Percentiles rank a stretch among this genome's conserved stretches.
phyloP scores from a whole-genome alignment of 495 filamentous ascomycete genomes.

The Diplogelasinospora grovesii region DNA sequence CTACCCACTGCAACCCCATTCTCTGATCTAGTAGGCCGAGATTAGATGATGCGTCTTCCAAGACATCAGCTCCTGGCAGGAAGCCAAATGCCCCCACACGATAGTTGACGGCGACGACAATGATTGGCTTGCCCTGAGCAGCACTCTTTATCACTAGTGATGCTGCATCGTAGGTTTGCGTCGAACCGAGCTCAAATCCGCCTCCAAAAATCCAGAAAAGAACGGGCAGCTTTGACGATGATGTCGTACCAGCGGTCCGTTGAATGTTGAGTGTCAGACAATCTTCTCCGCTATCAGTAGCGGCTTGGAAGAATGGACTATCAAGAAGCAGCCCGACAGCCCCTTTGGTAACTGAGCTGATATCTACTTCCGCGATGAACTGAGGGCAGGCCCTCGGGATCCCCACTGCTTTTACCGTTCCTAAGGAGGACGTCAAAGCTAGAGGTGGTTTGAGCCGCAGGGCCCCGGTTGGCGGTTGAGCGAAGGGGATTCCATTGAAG shows the following conservation, averaged over 20 bases:
- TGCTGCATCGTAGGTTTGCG: conserved; percentile 51
- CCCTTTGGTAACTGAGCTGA: conserved; percentile 32
- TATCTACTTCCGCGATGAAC: conserved; percentile 39
- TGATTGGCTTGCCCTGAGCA: conserved; percentile 49
- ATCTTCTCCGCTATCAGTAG: conserved; percentile 51
- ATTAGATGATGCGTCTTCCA: conserved; percentile 55
- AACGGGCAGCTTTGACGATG: conserved; percentile 54
- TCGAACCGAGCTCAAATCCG: conserved; percentile 56
- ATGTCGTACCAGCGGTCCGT: conserved; percentile 51
- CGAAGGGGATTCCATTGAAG: conserved; percentile 46
- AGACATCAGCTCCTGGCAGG: conserved; percentile 55
- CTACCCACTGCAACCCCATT: conserved; percentile 57
- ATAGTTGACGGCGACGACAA: conserved; percentile 60
- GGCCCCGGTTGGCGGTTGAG: conserved; percentile 34
- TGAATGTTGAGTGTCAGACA: conserved; percentile 61
- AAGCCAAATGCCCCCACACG: conserved; percentile 56
- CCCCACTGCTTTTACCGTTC: conserved; percentile 45
- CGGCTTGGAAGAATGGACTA: conserved; percentile 51
- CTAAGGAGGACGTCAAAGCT: conserved; percentile 35
- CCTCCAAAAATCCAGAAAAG: conserved; percentile 72
- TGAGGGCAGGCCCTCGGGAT: conserved; percentile 50
- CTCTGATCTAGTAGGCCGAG: conserved; percentile 62
- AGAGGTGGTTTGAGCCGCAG: conserved; percentile 39
- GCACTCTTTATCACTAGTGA: conserved; percentile 47
- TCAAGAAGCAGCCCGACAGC: conserved; percentile 47